Evolutionary conservation across 768 basidiomycete species (phyloP).

Genomic region (Kwoniella sp.): DNA sequence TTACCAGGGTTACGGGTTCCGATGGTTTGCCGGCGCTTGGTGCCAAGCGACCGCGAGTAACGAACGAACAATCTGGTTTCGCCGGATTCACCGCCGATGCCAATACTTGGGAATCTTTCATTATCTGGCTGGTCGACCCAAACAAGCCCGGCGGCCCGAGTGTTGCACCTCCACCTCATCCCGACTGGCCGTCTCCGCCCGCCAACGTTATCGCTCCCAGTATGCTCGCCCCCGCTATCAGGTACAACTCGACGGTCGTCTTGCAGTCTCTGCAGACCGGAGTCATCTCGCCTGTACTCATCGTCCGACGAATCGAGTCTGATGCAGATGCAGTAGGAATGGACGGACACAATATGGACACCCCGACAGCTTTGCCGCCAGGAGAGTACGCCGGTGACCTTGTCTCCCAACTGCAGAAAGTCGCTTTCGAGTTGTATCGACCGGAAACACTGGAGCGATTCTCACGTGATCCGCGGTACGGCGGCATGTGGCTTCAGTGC

Average conservation of each 20-base stretch:
- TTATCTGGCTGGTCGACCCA: conserved; percentile 96
- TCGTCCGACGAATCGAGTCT: conserved; percentile 91
- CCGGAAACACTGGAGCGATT: conserved; percentile 19
- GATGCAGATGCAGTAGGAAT: conserved; percentile 87
- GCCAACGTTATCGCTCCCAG: conserved; percentile 77
- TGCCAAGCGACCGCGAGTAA: conserved; percentile 68
- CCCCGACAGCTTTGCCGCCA: conserved; percentile 57
- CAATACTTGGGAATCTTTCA: conserved; percentile 63
- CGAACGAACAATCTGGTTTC: conserved; percentile 69
- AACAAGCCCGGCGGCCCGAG: conserved; percentile 73
- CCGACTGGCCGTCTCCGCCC: conserved; percentile 88
- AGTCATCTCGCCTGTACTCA: conserved; percentile 86
- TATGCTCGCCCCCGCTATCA: conserved; percentile 83
- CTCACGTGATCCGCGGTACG: conserved; percentile 23
- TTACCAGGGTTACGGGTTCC: conserved; percentile 87
- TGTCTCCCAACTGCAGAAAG: conserved; percentile 93
- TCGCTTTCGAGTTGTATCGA: conserved; percentile 57
- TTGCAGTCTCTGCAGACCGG: conserved; percentile 92
- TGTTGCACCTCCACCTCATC: conserved; percentile 77
- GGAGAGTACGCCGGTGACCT: conserved; percentile 92
- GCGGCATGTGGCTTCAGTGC: conserved; percentile 45
- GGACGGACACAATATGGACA: conserved; percentile 70
- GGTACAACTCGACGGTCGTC: conserved; percentile 96
- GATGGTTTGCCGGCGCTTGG: conserved; percentile 86
- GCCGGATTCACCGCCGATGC: conserved; percentile 43